Evolutionary conservation across 2,329 filamentous ascomycete genomes (phyloP).

Genomic region (Elsinoe ampelina): DNA sequence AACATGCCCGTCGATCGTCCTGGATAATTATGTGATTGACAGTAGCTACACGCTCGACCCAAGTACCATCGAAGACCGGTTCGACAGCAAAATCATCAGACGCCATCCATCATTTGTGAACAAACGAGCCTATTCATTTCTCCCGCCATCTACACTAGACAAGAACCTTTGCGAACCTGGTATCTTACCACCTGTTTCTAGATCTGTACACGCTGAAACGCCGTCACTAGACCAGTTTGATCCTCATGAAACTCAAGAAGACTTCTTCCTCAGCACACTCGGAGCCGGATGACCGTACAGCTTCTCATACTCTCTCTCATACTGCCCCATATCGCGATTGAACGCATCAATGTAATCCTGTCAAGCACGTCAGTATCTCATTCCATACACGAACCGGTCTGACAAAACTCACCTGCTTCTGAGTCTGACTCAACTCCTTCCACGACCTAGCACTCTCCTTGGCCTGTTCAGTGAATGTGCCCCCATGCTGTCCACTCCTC

Average conservation of each 20-base stretch:
- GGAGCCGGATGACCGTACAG: conserved; percentile 4
- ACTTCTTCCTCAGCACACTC: background rate
- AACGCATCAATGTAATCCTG: conserved; percentile 1
- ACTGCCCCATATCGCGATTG: background rate
- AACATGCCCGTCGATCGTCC: background rate
- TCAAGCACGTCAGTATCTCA: background rate
- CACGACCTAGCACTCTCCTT: conserved; percentile 40
- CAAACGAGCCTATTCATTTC: background rate
- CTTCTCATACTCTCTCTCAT: background rate
- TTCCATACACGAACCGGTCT: background rate
- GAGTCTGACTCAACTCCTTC: conserved; percentile 35
- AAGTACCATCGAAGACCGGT: background rate
- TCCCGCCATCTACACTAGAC: background rate
- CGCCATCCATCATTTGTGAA: background rate
- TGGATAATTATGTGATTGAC: conserved; percentile 2
- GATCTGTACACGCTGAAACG: conserved; percentile 9
- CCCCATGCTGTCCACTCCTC: conserved; percentile 42
- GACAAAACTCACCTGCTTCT: conserved; percentile 38
- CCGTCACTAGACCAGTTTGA: background rate
- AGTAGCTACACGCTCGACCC: background rate
- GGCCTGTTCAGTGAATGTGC: conserved; percentile 29
- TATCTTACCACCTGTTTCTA: conserved; percentile 4
- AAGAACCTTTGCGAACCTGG: background rate
- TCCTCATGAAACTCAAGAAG: background rate
- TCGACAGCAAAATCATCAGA: background rate